Base-by-base conservation (phyloP, 2,329 filamentous ascomycete genomes). In the Lachnellula arida region DNA sequence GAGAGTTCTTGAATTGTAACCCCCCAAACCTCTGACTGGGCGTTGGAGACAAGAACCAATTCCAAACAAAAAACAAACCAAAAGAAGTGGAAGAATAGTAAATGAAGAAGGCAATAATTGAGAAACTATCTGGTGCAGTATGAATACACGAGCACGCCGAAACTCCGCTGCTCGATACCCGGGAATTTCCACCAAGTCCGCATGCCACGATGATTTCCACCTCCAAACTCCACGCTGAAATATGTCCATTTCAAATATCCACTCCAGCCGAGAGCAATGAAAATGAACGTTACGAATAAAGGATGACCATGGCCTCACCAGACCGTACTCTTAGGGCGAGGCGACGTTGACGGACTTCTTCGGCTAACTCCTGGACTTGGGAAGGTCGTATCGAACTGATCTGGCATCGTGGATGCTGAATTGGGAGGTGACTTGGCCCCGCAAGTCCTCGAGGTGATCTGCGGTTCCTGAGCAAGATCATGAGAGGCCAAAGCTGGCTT, bases 311-410 rank as follows among this genome's bases (percentile, higher is more conserved):
- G 8, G 2, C 50, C 34, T 59, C 52, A 64, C 60, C 60, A 64
- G n/a, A 59, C 46, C 5, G 60, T 51, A 46, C 61, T 65, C 28
- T 49, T 54, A 6, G 63, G 60, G 7, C 61, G 56, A 42, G 58
- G 53, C 7, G 48, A 59, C 1, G 54, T 22, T 39, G 58, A 48
- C 11, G 25, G 19, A 37, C 55, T 58, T 37, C 58, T 54, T 3
- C 49, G 51, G 3, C 57, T 56, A 17, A 62, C 37, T 19, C 54
- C 46, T 35, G 52, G 52, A 5, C 25, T 49, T 7, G 55, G 56
- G 35, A 60, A 60, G 8, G 54, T 46, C 9, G 43, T 44, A 11
- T 59, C 43, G n/a, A 42, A 55, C 3, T 49, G 35, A 17, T 63
- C 53, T 11, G 54, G 57, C 7, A 46, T 44, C 14, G 43, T 47